Conservation (phyloP, 2,329 filamentous ascomycete species). For the Hypoxylon sp. region DNA sequence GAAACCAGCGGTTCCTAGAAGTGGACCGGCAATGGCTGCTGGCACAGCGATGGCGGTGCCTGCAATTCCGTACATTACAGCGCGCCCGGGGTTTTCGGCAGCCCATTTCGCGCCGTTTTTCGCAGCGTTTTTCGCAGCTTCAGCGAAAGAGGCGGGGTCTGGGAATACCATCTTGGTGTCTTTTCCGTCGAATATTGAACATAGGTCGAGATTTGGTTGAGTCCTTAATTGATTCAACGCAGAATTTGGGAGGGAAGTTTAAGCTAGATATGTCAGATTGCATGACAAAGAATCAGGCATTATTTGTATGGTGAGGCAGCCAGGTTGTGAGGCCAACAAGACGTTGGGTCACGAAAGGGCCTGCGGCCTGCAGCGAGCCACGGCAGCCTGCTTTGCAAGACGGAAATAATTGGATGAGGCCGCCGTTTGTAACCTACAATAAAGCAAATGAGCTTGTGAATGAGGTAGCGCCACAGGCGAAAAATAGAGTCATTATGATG, state of each 20-base stretch:
- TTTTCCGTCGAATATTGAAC: neutral
- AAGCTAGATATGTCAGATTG: neutral
- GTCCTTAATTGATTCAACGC: neutral
- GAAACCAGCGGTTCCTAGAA: constrained; percentile 38
- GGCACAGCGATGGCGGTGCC: constrained; percentile 30
- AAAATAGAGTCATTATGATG: neutral
- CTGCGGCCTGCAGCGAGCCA: constrained; percentile 8
- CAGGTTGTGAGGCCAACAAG: neutral
- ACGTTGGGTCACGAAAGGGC: neutral
- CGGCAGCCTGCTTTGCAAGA: neutral
- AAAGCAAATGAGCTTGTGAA: neutral
- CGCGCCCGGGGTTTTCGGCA: constrained; percentile 32
- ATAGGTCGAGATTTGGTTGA: neutral
- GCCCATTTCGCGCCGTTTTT: constrained; percentile 28
- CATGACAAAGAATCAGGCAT: neutral
- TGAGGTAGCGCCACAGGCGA: neutral
- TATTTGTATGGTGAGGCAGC: neutral
- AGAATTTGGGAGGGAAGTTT: neutral
- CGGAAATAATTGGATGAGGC: neutral
- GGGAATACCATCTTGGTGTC: constrained; percentile 4
- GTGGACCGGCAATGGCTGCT: constrained; percentile 26
- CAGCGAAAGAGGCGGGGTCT: neutral
- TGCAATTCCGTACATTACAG: constrained; percentile 12
- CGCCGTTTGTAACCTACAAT: neutral
- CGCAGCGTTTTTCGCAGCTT: neutral